Evolutionary conservation across 192 early-diverging fungal species (phyloP).

Genomic region (Coemansia sp.): DNA sequence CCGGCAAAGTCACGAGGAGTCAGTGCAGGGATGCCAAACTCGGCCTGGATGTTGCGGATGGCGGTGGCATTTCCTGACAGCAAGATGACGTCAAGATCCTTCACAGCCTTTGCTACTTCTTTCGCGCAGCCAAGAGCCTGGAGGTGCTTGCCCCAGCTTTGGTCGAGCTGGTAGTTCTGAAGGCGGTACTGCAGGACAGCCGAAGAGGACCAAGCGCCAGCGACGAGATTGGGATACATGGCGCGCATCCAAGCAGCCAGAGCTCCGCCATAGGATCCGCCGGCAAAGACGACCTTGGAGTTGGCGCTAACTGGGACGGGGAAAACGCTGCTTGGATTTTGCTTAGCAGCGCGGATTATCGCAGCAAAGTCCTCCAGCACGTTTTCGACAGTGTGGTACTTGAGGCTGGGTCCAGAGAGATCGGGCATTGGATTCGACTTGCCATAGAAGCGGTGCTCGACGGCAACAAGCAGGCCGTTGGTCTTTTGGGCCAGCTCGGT

Average conservation of each 20-base stretch:
- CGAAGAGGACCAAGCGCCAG: conserved; percentile 69
- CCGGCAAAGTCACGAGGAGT: conserved; percentile 44
- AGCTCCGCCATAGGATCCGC: conserved; percentile 73
- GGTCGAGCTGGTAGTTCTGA: conserved; percentile 63
- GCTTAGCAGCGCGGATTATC: conserved; percentile 28
- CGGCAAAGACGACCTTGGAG: conserved; percentile 54
- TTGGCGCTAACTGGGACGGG: conserved; percentile 20
- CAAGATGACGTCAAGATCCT: conserved; percentile 43
- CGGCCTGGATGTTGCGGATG: conserved; percentile 16
- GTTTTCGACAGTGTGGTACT: conserved; percentile 37
- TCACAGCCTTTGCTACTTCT: conserved; percentile 42
- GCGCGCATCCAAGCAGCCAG: conserved; percentile 74
- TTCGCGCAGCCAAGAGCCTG: conserved; percentile 37
- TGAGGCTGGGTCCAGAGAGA: conserved; percentile 40
- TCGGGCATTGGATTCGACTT: conserved; percentile 56
- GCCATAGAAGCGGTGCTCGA: conserved; percentile 70
- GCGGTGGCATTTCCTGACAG: conserved; percentile 21
- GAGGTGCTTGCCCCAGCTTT: conserved; percentile 40
- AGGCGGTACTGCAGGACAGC: conserved; percentile 65
- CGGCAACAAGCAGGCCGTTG: conserved; percentile 58
- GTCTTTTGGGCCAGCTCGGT: conserved; percentile 56
- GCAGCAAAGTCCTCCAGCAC: conserved; percentile 39
- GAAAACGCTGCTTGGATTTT: conserved; percentile 16
- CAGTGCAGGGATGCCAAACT: conserved; percentile 30
- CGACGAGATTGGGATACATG: conserved; percentile 63